Conservation (phyloP, 179 eudicot species). For the Beta macrorhiza region DNA sequence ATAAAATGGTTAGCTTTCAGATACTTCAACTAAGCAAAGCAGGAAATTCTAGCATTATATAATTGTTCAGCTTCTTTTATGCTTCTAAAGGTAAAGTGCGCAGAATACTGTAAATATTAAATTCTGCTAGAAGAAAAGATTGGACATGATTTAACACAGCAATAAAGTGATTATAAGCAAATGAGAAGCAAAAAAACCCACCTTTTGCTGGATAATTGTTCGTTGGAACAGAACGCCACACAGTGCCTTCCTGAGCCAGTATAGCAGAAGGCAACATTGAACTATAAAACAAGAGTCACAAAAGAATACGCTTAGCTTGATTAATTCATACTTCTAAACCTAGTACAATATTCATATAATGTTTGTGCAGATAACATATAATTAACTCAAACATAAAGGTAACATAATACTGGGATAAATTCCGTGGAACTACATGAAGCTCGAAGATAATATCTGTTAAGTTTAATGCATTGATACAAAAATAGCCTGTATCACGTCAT, state of each 20-base stretch:
- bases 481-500: not conserved
- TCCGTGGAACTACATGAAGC: not conserved
- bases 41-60: not conserved
- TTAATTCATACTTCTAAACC: not conserved
- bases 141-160: not conserved
- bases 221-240: conserved; percentile 15
- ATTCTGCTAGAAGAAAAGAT: not conserved
- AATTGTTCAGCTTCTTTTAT: not conserved
- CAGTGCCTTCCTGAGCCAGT: conserved; percentile 7
- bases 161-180: not conserved
- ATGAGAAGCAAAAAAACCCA: conserved; percentile 2
- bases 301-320: not conserved
- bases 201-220: conserved; percentile 27
- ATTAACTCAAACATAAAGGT: not conserved
- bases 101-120: not conserved
- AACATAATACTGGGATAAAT: not conserved
- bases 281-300: conserved; percentile 20
- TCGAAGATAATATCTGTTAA: not conserved
- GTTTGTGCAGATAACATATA: not conserved
- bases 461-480: not conserved
- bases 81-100: not conserved
- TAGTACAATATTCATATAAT: not conserved
- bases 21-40: not conserved
- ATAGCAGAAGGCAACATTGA: conserved; percentile 20
- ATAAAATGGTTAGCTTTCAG: not conserved